Percentiles rank a stretch among this genome's conserved stretches.
Conservation (phyloP, 208 protist species). For the Phytomonas francai region DNA sequence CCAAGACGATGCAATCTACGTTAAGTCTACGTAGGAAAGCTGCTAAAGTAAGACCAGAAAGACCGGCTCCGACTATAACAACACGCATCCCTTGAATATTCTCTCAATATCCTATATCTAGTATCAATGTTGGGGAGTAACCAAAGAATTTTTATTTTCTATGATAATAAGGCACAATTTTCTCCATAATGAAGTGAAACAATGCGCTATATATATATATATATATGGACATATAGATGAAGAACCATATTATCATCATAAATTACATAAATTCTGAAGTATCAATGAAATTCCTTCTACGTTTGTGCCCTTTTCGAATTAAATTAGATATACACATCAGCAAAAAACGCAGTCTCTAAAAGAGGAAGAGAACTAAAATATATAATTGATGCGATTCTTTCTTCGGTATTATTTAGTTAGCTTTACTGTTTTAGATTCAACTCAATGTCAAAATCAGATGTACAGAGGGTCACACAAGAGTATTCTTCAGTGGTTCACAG, state of each 20-base stretch:
- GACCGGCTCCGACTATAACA: conserved; percentile 80
- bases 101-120: neutral
- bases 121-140: neutral
- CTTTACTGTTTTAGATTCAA: neutral
- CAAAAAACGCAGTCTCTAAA: neutral
- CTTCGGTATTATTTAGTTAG: neutral
- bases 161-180: neutral
- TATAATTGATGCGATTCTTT: neutral
- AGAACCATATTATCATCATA: neutral
- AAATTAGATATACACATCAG: conserved; percentile 4
- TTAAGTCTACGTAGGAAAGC: conserved; percentile 73
- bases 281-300: neutral
- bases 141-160: neutral
- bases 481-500: neutral
- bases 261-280: neutral
- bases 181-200: neutral
- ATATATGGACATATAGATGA: neutral
- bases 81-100: conserved; percentile 43
- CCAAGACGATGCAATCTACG: conserved; percentile 81
- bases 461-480: neutral
- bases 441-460: neutral
- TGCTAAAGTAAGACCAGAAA: conserved; percentile 75
- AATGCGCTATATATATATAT: conserved; percentile 1
- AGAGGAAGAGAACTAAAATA: neutral
- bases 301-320: neutral